Base-by-base conservation (phyloP, 257 asterid species). In the Coffea eugenioides region DNA sequence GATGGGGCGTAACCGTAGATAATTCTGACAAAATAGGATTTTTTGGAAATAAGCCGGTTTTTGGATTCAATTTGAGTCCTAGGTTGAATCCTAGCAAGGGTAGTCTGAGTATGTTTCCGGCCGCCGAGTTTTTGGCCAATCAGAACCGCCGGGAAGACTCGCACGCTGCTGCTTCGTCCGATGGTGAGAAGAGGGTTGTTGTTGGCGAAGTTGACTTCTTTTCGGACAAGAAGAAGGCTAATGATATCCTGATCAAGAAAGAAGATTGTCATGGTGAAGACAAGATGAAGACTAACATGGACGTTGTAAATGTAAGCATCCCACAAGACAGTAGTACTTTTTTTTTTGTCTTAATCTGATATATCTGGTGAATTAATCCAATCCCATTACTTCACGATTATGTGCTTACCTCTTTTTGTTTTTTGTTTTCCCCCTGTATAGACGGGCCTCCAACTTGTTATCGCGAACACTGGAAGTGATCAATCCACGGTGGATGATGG, bases 391-490 rank as follows among this genome's bases (percentile, higher is more conserved):
- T 49, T 4, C 4, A 14, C 39, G 31, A 1, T 41, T 52, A 3
- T 69, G n/a, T 18, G 16, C 2, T 48, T 70, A 23, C 27, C 80
- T 54, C 39, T 23, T 15, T 27, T 0, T 48, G 74, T 3, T 3
- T 62, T 39, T 7, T 8, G 7, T 7, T 27, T 27, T 27, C 27
- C 27, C 8, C 36, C 14, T 39, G n/a, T 85, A 52, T 81, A 96
- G 99, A 96, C 94, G 73, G 98, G 97, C 54, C 86, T 96, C 90
- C 97, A 96, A 77, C 96, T 96, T 68, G 93, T 94, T 83, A 92
- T 88, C 48, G 86, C 87, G 7, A 91, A 96, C 79, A 83, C 97
- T 4, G 90, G 97, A 52, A 92, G 97, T 69, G 99, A 94, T 82
- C 97, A 91, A 75, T 92, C 98, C 18, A 92, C 92, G 18, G 87